Conservation (phyloP, 805 yeast species). For the Zygoascus biomembranicola region DNA sequence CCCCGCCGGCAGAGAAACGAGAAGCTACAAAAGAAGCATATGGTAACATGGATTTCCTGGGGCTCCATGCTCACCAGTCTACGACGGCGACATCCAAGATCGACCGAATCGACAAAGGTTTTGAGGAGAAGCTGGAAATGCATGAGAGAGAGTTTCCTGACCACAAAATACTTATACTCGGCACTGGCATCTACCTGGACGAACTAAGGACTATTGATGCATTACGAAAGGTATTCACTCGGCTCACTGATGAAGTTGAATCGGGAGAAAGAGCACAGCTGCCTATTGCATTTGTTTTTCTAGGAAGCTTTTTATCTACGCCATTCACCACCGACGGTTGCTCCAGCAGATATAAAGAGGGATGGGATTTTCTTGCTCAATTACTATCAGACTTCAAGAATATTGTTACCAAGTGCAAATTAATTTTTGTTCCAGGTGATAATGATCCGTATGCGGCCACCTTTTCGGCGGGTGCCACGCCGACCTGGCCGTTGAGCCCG, state of each 20-base stretch:
- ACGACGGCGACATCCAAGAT: constrained; percentile 10
- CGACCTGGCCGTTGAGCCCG: constrained; percentile 62
- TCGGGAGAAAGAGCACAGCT: constrained; percentile 25
- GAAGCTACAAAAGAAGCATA: constrained; percentile 56
- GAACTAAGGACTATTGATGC: constrained; percentile 51
- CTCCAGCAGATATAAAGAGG: constrained; percentile 41
- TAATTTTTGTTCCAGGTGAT: constrained; percentile 78
- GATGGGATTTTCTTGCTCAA: constrained; percentile 68
- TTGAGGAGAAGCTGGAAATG: constrained; percentile 45
- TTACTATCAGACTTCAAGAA: constrained; percentile 52
- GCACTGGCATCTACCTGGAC: constrained; percentile 66
- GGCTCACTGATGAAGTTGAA: constrained; percentile 41
- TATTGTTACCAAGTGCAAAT: constrained; percentile 43
- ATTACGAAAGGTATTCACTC: constrained; percentile 50
- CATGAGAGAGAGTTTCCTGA: constrained; percentile 49
- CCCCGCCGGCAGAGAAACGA: constrained; percentile 82
- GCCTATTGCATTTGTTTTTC: constrained; percentile 66
- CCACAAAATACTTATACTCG: constrained; percentile 62
- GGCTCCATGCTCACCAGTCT: constrained; percentile 29
- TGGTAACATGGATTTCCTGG: constrained; percentile 71
- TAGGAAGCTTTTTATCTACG: constrained; percentile 68
- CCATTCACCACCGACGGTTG: constrained; percentile 56
- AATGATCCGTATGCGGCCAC: constrained; percentile 91
- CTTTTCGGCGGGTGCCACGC: constrained; percentile 49
- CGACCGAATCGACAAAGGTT: constrained; percentile 50